These are phyloP conservation scores for Apiotrichum veenhuisii DNA, from an alignment of 1,284 basidiomycete species.

Conservation along the genomic window DNA sequence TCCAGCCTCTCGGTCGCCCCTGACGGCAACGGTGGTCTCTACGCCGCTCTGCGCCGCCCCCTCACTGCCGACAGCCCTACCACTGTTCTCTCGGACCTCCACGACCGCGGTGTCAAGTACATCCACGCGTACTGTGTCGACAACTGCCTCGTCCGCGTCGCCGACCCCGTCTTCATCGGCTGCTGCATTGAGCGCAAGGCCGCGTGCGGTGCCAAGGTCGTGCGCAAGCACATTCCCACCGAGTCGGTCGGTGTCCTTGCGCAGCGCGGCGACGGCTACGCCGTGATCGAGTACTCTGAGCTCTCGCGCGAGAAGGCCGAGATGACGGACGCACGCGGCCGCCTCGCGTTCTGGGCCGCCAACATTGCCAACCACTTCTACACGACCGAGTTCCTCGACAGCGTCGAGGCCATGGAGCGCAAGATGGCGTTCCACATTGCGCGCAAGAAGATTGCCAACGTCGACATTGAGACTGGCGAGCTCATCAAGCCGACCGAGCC, in stretches of 20 bases:
- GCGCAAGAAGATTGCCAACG: constrained; percentile 89
- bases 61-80: constrained; percentile 57
- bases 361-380: constrained; percentile 99
- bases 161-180: constrained; percentile 94
- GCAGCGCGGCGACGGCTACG: constrained; percentile 71
- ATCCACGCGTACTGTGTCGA: constrained; percentile 97
- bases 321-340: constrained; percentile 64
- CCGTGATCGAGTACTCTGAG: constrained; percentile 97
- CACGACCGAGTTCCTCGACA: constrained; percentile 77
- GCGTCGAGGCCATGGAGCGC: constrained; percentile 76
- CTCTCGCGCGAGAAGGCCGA: constrained; percentile 84
- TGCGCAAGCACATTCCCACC: constrained; percentile 77
- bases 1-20: constrained; percentile 86
- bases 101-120: constrained; percentile 72
- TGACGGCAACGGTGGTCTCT: constrained; percentile 96
- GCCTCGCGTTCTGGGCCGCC: constrained; percentile 85
- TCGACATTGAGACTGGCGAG: constrained; percentile 64
- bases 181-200: constrained; percentile 81
- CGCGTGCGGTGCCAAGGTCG: constrained; percentile 93
- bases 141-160: constrained; percentile 97
- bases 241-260: constrained; percentile 97
- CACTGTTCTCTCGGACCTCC: constrained; percentile 81
- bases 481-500: constrained; percentile 74
- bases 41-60: constrained; percentile 82
- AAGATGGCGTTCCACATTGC: constrained; percentile 97